Evolutionary conservation across 108 stramenopile species (phyloP).

Genomic region (Skeletonema grethae): DNA sequence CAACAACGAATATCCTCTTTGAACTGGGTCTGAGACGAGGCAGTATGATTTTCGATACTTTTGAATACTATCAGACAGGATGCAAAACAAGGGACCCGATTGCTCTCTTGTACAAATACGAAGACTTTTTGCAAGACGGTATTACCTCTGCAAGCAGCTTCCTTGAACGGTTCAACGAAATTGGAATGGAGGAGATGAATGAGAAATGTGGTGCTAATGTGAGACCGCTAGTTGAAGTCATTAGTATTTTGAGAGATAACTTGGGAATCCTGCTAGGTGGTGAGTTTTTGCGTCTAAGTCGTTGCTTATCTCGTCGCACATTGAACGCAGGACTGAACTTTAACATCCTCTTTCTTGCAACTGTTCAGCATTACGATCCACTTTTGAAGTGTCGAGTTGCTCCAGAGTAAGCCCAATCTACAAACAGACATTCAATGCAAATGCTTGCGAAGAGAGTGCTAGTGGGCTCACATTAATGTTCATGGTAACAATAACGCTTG

Average conservation of each 20-base stretch:
- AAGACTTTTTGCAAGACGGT: constrained; percentile 35
- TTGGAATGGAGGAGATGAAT: constrained; percentile 29
- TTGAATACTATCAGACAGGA: constrained; percentile 39
- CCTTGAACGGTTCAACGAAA: constrained; percentile 20
- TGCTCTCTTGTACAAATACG: constrained; percentile 32
- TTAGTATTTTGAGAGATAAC: constrained; percentile 38
- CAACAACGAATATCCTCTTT: constrained; percentile 21
- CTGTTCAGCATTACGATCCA: constrained; percentile 25
- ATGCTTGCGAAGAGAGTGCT: constrained; percentile 21
- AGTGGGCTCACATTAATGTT: constrained; percentile 19
- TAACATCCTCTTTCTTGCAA: not conserved
- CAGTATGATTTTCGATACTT: constrained; percentile 31
- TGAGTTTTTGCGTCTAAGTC: not conserved
- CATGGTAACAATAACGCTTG: constrained; percentile 7
- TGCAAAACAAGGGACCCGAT: constrained; percentile 41
- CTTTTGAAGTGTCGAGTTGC: constrained; percentile 29
- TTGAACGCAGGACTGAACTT: not conserved
- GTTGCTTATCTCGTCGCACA: not conserved
- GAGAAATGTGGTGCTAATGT: constrained; percentile 29
- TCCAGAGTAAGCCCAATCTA: constrained; percentile 28
- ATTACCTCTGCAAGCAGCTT: constrained; percentile 26
- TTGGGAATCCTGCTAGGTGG: constrained; percentile 37
- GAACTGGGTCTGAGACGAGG: constrained; percentile 14
- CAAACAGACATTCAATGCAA: constrained; percentile 21
- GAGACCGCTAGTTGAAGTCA: constrained; percentile 30